Evolutionary conservation across 116 monocot species (phyloP).

Genomic region (Trichopus zeylanicus): DNA sequence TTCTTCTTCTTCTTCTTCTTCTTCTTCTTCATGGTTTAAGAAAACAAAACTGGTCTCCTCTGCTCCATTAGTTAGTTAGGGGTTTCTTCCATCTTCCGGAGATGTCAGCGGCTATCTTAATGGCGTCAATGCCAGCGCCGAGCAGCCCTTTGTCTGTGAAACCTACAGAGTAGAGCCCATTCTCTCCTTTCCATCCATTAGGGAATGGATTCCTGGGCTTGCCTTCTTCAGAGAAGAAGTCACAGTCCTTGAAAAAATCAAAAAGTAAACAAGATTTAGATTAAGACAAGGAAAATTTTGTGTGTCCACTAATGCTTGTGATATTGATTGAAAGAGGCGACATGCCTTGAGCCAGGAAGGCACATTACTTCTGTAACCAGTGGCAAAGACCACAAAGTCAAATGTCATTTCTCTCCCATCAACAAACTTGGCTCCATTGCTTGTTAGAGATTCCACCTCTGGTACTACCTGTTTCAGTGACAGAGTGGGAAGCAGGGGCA

Average conservation of each 20-base stretch:
- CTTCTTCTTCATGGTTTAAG: too few relatives aligned
- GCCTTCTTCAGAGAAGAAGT: too few relatives aligned
- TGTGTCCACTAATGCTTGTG: too few relatives aligned
- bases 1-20: too few relatives aligned
- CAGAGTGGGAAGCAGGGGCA: too few relatives aligned
- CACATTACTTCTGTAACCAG: slow-evolving; percentile 87
- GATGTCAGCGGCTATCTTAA: slow-evolving; percentile 49
- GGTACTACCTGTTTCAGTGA: slow-evolving; percentile 64
- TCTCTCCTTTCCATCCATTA: slow-evolving; percentile 65
- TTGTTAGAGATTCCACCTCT: slow-evolving; percentile 46
- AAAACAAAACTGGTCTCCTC: too few relatives aligned
- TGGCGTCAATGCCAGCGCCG: slow-evolving; percentile 53
- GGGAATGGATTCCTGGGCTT: too few relatives aligned
- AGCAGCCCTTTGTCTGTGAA: slow-evolving; percentile 76
- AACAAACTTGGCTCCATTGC: slow-evolving; percentile 60
- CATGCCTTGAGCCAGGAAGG: slow-evolving; percentile 94
- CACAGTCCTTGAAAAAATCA: too few relatives aligned
- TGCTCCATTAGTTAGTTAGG: too few relatives aligned
- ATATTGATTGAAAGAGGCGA: too few relatives aligned
- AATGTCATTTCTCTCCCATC: slow-evolving; percentile 72
- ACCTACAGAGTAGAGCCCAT: slow-evolving; percentile 76
- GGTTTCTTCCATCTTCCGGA: slow-evolving; percentile 39
- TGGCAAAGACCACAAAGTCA: slow-evolving; percentile 72
- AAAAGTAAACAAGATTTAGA: too few relatives aligned
- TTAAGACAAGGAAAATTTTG: too few relatives aligned